Percentiles rank a stretch among this genome's conserved stretches.
phyloP scores from a whole-genome alignment of 2,329 filamentous ascomycete species.

The Leptoxyphium fumago region DNA sequence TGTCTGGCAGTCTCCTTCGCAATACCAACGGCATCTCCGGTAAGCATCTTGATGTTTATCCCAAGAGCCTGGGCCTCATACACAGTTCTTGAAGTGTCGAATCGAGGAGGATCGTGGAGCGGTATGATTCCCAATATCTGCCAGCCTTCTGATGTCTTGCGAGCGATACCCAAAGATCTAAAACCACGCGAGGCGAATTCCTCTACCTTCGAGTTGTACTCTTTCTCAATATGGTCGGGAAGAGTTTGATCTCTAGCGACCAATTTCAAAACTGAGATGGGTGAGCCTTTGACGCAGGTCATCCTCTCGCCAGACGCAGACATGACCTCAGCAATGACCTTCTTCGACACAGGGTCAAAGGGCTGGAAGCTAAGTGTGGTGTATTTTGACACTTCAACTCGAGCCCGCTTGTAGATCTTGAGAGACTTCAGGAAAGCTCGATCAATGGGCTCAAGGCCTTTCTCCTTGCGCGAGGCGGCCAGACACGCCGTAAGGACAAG shows the following conservation, averaged over 20 bases:
- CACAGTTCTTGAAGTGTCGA: conserved; percentile 66
- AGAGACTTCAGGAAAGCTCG: conserved; percentile 65
- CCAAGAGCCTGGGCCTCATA: conserved; percentile 61
- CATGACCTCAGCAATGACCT: conserved; percentile 71
- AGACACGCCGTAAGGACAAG: conserved; percentile 71
- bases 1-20: conserved; percentile 74
- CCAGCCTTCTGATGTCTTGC: conserved; percentile 62
- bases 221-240: conserved; percentile 59
- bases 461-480: conserved; percentile 64
- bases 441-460: conserved; percentile 65
- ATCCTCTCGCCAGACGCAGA: conserved; percentile 73
- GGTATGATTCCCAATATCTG: conserved; percentile 61
- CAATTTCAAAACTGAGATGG: conserved; percentile 73
- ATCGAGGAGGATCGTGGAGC: conserved; percentile 67
- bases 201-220: conserved; percentile 83
- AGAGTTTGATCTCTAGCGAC: conserved; percentile 76
- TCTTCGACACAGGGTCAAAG: conserved; percentile 89
- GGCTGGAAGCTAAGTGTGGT: conserved; percentile 64
- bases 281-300: conserved; percentile 81
- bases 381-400: conserved; percentile 48
- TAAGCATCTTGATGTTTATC: conserved; percentile 69
- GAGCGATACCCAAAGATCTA: conserved; percentile 83
- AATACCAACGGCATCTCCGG: conserved; percentile 65
- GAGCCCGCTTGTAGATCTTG: conserved; percentile 61
- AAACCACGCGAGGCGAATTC: conserved; percentile 89